Evolutionary conservation across 1,139 yeast species (phyloP).

Genomic region (Ogataea hybrid): DNA sequence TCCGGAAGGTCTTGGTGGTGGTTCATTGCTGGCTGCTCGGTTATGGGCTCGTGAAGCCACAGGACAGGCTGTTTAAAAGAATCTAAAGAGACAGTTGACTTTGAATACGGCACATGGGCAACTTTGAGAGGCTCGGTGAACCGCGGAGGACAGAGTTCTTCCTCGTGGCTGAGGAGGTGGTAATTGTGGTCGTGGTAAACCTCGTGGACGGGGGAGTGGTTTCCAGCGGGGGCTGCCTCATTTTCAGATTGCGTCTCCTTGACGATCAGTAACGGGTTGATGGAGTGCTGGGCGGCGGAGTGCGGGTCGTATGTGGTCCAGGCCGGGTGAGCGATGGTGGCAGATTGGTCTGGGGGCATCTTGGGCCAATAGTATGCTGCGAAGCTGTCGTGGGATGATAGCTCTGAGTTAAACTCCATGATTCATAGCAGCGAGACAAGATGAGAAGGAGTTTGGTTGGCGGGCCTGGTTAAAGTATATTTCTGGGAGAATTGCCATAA

Average conservation of each 20-base stretch:
- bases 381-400: constrained; percentile 5
- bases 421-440: constrained; percentile 1
- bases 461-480: not conserved
- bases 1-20: not conserved
- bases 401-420: constrained; percentile 12
- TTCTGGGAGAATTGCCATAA: not conserved
- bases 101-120: not conserved
- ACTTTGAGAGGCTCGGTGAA: not conserved
- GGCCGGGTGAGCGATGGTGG: not conserved
- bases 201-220: not conserved
- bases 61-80: not conserved
- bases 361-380: constrained; percentile 4
- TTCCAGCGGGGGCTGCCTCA: not conserved
- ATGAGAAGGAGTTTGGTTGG: not conserved
- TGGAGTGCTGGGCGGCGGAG: not conserved
- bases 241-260: not conserved
- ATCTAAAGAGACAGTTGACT: not conserved
- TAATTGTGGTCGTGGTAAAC: not conserved
- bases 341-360: not conserved
- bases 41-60: not conserved
- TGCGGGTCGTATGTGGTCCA: constrained; percentile 1
- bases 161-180: not conserved
- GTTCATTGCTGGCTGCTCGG: not conserved
- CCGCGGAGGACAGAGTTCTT: not conserved
- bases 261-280: constrained; percentile 6